Evolutionary conservation across 2,329 filamentous ascomycete species (phyloP), one percentile per base, ranked within the genome.

Genomic region (Cladorrhinum sp.): DNA sequence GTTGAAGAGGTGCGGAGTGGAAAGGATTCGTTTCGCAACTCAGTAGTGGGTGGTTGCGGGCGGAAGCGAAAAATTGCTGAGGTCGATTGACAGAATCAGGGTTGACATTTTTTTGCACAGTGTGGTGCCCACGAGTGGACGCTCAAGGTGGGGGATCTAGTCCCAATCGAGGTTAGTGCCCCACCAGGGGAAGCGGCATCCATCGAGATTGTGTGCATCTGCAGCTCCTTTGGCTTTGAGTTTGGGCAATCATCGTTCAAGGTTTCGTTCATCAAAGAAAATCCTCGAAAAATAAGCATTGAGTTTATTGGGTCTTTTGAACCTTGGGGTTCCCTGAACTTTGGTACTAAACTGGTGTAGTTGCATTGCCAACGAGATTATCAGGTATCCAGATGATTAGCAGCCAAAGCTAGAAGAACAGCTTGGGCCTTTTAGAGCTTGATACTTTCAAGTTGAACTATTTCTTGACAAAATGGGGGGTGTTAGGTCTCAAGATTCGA

Each of bases 21-120:
- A 63, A 50, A 55, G 38, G 51, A 18, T 50, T 49, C 32, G 41
- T 50, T 62, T 59, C 61, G 58, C 63, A 25, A 55, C 59, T 38
- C 23, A 50, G 49, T 55, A 57, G 59, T 60, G 54, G 62, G 41
- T 57, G 59, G 20, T 61, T 65, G 56, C 62, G 56, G 63, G 56
- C 58, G 49, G 62, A 64, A 64, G 59, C 62, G 59, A 65, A 65
- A 65, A 63, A 65, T 62, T 62, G 54, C 58, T 56, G 60, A 60
- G 55, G 58, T 49, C 62, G 58, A 62, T 64, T 62, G 50, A 58
- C 58, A 61, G 55, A 62, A 63, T 65, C 62, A 66, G 67, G 67
- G 66, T 66, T 65, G 65, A 64, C 62, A 59, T 63, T 67, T 67
- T 69, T 68, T 65, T 68, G 63, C 53, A 62, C 45, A 27, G 36